Evolutionary conservation across 257 asterid species (phyloP).

Genomic region (Fraxinus excelsior): DNA sequence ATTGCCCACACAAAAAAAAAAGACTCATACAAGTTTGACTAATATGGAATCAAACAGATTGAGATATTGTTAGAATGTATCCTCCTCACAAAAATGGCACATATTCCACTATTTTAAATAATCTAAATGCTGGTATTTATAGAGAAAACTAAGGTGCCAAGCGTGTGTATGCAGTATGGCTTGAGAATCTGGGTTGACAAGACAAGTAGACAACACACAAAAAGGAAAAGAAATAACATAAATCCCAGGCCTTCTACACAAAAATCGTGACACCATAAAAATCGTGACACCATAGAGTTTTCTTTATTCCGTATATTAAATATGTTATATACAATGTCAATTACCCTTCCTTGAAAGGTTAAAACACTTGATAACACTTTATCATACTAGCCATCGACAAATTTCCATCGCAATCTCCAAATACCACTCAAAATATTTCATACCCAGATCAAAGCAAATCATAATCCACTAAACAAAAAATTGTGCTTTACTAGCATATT

Average conservation of each 20-base stretch:
- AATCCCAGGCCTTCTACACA: neutral
- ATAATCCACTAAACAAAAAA: neutral
- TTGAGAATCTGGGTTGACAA: neutral
- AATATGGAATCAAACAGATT: constrained; percentile 7
- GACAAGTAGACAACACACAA: neutral
- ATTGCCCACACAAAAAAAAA: neutral
- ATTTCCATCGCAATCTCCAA: neutral
- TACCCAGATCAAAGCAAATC: neutral
- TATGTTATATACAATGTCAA: neutral
- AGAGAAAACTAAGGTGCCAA: neutral
- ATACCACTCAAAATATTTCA: neutral
- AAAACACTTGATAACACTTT: neutral
- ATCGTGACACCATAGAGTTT: neutral
- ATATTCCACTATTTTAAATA: neutral
- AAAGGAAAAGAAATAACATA: neutral
- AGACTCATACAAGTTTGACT: constrained; percentile 4
- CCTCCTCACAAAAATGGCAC: neutral
- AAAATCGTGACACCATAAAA: neutral
- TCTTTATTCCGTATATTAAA: neutral
- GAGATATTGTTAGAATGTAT: neutral
- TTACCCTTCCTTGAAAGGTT: neutral
- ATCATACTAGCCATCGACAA: neutral
- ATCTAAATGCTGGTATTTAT: neutral
- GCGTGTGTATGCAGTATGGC: neutral
- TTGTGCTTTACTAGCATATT: neutral